phyloP scores from a whole-genome alignment of 73 alveolate genomes.

The Durusdinium trenchii region DNA sequence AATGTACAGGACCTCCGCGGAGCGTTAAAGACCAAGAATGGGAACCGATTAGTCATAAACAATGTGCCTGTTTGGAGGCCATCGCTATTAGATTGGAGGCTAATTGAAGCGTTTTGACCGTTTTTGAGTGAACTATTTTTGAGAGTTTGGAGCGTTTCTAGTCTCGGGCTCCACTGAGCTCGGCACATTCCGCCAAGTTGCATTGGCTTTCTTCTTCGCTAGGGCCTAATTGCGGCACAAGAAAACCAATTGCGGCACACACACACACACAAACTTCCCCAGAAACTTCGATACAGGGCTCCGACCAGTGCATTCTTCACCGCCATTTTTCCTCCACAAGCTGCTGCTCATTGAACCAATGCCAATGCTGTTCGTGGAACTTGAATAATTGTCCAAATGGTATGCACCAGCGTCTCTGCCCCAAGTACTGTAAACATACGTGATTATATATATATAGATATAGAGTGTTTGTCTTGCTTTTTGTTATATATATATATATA shows the following conservation, averaged over 20 bases:
- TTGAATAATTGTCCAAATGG: no score
- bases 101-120: no score
- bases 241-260: background rate
- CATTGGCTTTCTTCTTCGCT: slow-evolving; percentile 53
- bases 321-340: slow-evolving; percentile 66
- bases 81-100: no score
- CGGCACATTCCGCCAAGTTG: slow-evolving; percentile 62
- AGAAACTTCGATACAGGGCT: background rate
- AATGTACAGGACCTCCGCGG: slow-evolving; percentile 54
- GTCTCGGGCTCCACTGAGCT: background rate
- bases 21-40: background rate
- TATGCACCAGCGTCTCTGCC: no score
- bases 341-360: no score
- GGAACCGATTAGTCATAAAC: background rate
- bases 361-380: no score
- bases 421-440: no score
- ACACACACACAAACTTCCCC: background rate
- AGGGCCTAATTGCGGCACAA: background rate
- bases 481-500: no score
- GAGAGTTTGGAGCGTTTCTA: background rate
- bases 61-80: background rate
- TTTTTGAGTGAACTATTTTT: no score
- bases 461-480: no score
- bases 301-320: slow-evolving; percentile 28
- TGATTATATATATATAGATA: no score